These are phyloP conservation scores for Hypoxylon trugodes DNA, from an alignment of 495 filamentous ascomycete species.

Conservation along the genomic window DNA sequence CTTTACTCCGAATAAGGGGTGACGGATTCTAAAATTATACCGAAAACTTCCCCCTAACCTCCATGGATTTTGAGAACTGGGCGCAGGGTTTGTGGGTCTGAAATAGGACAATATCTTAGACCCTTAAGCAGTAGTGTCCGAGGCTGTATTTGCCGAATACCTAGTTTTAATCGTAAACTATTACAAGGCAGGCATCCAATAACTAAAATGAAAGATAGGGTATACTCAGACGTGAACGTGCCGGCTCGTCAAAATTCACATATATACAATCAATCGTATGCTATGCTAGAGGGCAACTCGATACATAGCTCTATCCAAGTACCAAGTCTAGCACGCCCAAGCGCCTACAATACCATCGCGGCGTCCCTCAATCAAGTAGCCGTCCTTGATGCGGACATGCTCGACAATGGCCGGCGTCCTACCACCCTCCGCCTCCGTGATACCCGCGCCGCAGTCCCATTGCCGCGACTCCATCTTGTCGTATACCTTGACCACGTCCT, in stretches of 20 bases:
- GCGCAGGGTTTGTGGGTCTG: too few relatives aligned
- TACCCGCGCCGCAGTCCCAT: constrained; percentile 94
- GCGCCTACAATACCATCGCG: constrained; percentile 88
- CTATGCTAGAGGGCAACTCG: background rate
- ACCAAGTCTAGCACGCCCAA: constrained; percentile 76
- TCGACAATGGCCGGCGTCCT: constrained; percentile 77
- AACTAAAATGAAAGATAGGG: too few relatives aligned
- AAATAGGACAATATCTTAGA: too few relatives aligned
- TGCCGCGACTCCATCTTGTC: constrained; percentile 95
- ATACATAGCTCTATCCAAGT: background rate
- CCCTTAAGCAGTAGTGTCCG: too few relatives aligned
- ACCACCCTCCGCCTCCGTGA: constrained; percentile 67
- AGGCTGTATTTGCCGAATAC: background rate
- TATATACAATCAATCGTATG: too few relatives aligned
- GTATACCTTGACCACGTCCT: constrained; percentile 95
- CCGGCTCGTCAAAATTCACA: constrained; percentile 15
- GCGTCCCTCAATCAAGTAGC: constrained; percentile 91
- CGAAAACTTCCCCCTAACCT: too few relatives aligned
- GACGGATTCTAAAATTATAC: too few relatives aligned
- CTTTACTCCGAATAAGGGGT: too few relatives aligned
- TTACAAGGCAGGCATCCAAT: too few relatives aligned
- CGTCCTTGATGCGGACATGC: constrained; percentile 89
- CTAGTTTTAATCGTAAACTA: too few relatives aligned
- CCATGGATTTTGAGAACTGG: too few relatives aligned
- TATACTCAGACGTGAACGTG: too few relatives aligned